phyloP scores from a whole-genome alignment of 306 rosid genomes.

The Vigna mungo region DNA sequence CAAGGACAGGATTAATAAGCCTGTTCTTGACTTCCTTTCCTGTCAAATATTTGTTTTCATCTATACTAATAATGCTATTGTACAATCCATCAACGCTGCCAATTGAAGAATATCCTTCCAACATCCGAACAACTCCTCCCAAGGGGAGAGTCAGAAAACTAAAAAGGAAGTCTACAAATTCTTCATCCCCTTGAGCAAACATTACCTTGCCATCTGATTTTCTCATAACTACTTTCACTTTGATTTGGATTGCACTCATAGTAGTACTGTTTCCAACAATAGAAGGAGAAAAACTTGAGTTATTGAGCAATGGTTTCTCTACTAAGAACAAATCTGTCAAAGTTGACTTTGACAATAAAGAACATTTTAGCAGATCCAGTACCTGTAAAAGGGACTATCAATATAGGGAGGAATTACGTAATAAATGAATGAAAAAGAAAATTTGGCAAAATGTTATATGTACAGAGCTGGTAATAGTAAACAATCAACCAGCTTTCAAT shows the following conservation, averaged over 20 bases:
- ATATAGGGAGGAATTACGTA: not conserved
- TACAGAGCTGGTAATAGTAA: not conserved
- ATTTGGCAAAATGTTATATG: not conserved
- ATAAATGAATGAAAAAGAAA: not conserved
- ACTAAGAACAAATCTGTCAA: not conserved
- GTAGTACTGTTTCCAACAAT: not conserved
- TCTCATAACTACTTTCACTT: not conserved
- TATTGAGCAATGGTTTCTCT: not conserved
- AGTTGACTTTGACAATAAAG: not conserved
- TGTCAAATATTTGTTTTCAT: not conserved
- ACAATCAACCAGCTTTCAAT: not conserved
- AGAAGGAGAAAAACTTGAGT: not conserved
- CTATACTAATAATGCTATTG: not conserved
- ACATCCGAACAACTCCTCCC: slow-evolving; percentile 3
- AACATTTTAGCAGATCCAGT: slow-evolving; percentile 37
- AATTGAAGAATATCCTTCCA: not conserved
- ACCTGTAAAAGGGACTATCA: slow-evolving; percentile 6
- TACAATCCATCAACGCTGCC: slow-evolving; percentile 20
- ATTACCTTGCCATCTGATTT: slow-evolving; percentile 9
- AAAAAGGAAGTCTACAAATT: slow-evolving; percentile 28
- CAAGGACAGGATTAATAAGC: slow-evolving; percentile 5
- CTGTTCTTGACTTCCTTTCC: not conserved
- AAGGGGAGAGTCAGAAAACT: slow-evolving; percentile 36
- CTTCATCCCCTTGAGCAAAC: slow-evolving; percentile 38
- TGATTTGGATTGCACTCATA: not conserved